A percentile compares a stretch with the other conserved stretches of the same genome.
phyloP scores from a whole-genome alignment of 352 stramenopile species.

The Plasmopara muralis region DNA sequence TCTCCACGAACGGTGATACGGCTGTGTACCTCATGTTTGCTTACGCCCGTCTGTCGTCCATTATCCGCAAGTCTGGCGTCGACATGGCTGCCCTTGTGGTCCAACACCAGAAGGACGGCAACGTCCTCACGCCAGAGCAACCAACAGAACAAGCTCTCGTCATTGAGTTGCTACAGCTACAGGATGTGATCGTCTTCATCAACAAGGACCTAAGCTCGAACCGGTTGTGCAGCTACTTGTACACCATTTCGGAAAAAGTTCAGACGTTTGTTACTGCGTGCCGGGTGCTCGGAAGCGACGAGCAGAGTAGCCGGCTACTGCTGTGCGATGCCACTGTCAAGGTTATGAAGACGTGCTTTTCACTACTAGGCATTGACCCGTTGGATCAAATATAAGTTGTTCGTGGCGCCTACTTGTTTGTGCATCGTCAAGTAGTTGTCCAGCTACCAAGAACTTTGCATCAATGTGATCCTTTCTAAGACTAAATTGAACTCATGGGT shows the following conservation, averaged over 20 bases:
- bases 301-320: constrained; percentile 95
- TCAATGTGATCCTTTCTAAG: background rate
- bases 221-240: constrained; percentile 97
- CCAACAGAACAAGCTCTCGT: constrained; percentile 88
- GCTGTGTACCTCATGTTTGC: constrained; percentile 99
- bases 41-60: constrained; percentile 96
- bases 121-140: constrained; percentile 64
- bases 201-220: constrained; percentile 95
- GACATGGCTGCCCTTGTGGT: constrained; percentile 67
- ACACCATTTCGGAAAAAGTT: constrained; percentile 94
- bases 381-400: constrained; percentile 90
- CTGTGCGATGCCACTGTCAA: constrained; percentile 94
- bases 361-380: constrained; percentile 89
- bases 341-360: constrained; percentile 93
- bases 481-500: background rate
- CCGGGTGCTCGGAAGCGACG: constrained; percentile 91
- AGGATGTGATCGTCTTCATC: constrained; percentile 92
- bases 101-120: constrained; percentile 33
- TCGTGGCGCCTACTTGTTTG: background rate
- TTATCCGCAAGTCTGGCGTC: constrained; percentile 92
- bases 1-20: constrained; percentile 98
- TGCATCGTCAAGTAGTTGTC: background rate
- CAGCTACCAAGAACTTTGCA: background rate
- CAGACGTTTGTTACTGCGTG: constrained; percentile 98
- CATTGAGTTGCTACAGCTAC: constrained; percentile 93